phyloP scores from a whole-genome alignment of 495 filamentous ascomycete species.

The Massariosphaeria phaeospora region DNA sequence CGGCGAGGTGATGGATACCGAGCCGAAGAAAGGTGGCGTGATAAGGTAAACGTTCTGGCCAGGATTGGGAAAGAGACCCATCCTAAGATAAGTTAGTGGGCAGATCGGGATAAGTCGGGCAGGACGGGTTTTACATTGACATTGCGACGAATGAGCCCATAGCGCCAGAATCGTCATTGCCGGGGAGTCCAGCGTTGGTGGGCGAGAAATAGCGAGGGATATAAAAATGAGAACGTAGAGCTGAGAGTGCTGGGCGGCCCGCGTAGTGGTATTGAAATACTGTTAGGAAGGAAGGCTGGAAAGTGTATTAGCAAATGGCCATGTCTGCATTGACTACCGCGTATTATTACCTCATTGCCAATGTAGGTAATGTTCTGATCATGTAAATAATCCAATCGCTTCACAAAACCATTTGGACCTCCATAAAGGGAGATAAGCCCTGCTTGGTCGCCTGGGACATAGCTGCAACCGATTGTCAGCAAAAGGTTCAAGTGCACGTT shows the following conservation, averaged over 20 bases:
- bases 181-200: slow-evolving; percentile 38
- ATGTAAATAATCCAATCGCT: slow-evolving; percentile 42
- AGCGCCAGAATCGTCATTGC: slow-evolving; percentile 42
- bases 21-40: slow-evolving; percentile 41
- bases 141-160: slow-evolving; percentile 43
- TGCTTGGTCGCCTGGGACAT: slow-evolving; percentile 43
- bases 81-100: no score
- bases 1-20: slow-evolving; percentile 50
- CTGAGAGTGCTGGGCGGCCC: slow-evolving; percentile 41
- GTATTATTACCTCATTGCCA: slow-evolving; percentile 41
- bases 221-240: slow-evolving; percentile 40
- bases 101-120: no score
- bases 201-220: slow-evolving; percentile 41
- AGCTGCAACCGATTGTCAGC: slow-evolving; percentile 13
- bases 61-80: slow-evolving; percentile 43
- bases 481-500: not conserved
- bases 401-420: slow-evolving; percentile 39
- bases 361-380: slow-evolving; percentile 41
- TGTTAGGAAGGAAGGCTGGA: slow-evolving; percentile 39
- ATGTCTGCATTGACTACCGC: no score
- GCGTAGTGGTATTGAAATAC: slow-evolving; percentile 47
- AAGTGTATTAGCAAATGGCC: no score
- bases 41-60: slow-evolving; percentile 45
- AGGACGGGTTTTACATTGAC: no score
- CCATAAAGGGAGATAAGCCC: slow-evolving; percentile 39